Evolutionary conservation across 2,329 filamentous ascomycete genomes (phyloP), one percentile per base, ranked within the genome.

Genomic region (Purpureocillium lavendulum): DNA sequence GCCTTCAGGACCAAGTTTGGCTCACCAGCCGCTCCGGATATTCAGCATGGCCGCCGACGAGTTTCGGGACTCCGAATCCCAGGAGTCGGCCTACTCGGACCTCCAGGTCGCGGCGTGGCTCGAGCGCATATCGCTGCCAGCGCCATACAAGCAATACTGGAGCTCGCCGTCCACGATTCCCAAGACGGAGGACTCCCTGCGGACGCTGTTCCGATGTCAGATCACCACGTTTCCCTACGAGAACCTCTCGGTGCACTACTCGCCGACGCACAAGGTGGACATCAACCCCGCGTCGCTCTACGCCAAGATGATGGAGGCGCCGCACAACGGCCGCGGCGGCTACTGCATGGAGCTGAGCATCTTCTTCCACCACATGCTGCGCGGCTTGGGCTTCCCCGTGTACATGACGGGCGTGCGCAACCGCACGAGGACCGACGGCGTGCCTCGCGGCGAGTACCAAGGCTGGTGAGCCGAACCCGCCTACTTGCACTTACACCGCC

Each of bases 331-430:
- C 6, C 57, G 65, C 1, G 77, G 77, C 1, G 75, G 77, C 0
- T 81, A 79, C 56, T 82, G 76, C 54, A 75, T 81, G 66, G 75
- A 80, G 50, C 61, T 67, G 14, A 70, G 64, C 33, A 68, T 77
- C 32, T 62, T 80, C 12, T 79, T 26, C 10, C 21, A 26, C 10
- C 21, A 26, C 21, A 26, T 26, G 21, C 21, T 26, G 21, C 58
- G 65, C 12, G 67, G 57, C 1, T 48, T 77, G 10, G 71, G 71
- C 0, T 79, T 72, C 35, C 51, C 58, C 12, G 68, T 75, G 1
- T 80, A 78, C 51, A 67, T 71, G 3, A 68, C 70, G 0, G 78
- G 77, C 2, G 80, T 69, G 0, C 61, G 74, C 40, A 70, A 66
- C 7, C 56, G 66, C 0, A 58, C 56, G 16, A 63, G 64, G 18